Base-by-base conservation (phyloP, 2,329 filamentous ascomycete species). In the Cladosporium cucumerinum region DNA sequence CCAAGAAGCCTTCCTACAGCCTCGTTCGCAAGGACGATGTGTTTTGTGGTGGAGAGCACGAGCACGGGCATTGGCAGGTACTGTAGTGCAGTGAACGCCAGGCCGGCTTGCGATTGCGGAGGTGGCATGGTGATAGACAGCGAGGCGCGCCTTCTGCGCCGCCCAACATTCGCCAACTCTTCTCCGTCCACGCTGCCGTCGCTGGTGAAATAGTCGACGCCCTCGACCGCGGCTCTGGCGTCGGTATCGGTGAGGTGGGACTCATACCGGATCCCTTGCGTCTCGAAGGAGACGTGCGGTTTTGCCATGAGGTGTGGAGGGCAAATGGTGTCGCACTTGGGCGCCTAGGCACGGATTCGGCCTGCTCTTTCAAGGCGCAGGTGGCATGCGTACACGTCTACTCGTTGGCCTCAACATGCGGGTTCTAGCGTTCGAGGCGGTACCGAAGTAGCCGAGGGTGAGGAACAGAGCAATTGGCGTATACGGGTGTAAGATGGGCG, bases 61-160 rank as follows among this genome's bases (percentile, higher is more conserved):
- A 93, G 75, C 5, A 91, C 75, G 0, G 90, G 90, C 55, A 91
- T 86, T 0, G 90, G 91, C 5, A 93, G 80, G 72, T 90, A 92
- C 72, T 91, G 89, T 77, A 93, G 79, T 5, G 89, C 87, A 0
- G 87, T 85, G 66, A 91, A 86, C 25, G 89, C 87, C 59, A 77
- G 74, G 52, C 74, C 74, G n/a, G 74, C 67, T 46, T 72, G 71
- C 23, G 66, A 63, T 55, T 72, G 73, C 16, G 69, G 57, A 16
- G 74, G 75, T 18, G 75, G 75, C 6, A 77, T 73, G 23, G 68
- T 67, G 34, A 77, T 77, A 18, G 72, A 72, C 46, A 77, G 65
- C 8, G 74, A 71, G 10, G 68, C 71, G 26, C 69, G 64, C 26
- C 70, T 67, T 5, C 69, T 66, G n/a, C 69, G 66, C 32, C 59